Conservation (phyloP, 306 rosid species). For the Morella rubra region DNA sequence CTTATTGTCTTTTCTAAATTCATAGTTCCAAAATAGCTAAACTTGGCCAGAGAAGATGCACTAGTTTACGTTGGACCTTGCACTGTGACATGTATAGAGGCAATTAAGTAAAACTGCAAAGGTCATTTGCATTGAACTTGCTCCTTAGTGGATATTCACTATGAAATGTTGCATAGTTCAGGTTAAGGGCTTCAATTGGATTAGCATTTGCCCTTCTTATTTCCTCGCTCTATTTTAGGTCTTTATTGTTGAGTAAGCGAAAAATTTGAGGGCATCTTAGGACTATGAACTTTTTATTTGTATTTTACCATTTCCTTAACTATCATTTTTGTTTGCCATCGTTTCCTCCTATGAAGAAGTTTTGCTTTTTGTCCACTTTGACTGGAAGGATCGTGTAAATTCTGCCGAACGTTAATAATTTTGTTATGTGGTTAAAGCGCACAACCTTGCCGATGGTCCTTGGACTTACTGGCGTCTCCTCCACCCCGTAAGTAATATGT, state of each 20-base stretch:
- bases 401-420: neutral
- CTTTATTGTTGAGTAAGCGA: neutral
- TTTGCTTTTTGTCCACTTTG: neutral
- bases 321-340: neutral
- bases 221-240: neutral
- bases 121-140: neutral
- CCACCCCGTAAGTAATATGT: neutral
- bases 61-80: neutral
- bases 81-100: neutral
- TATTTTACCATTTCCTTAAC: neutral
- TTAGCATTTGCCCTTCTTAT: neutral
- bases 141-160: neutral
- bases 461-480: neutral
- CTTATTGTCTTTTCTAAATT: neutral
- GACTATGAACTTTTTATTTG: neutral
- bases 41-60: neutral
- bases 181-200: slow-evolving; percentile 1
- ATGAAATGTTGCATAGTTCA: neutral
- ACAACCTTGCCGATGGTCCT: neutral
- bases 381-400: neutral
- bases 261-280: neutral
- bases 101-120: too few relatives aligned
- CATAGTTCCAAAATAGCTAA: neutral
- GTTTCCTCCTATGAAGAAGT: neutral
- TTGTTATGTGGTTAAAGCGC: neutral